These are phyloP conservation scores for Neurospora crassa DNA, from an alignment of 2,329 filamentous ascomycete genomes.

Conservation along the genomic window DNA sequence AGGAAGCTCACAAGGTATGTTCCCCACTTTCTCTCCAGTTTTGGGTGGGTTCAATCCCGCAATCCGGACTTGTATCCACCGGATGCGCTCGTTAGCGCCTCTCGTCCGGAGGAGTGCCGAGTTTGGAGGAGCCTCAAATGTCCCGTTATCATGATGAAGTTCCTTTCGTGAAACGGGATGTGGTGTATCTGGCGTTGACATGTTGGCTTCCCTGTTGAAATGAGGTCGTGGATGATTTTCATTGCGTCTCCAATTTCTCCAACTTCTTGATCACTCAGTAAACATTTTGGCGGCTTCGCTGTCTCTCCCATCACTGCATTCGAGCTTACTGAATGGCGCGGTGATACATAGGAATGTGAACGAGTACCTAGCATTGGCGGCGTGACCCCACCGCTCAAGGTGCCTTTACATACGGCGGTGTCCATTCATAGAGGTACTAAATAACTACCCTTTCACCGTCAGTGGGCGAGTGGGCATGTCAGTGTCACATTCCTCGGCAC, in stretches of 20 bases:
- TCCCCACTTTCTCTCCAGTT: background rate
- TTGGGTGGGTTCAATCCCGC: background rate
- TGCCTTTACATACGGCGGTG: background rate
- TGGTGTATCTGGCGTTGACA: background rate
- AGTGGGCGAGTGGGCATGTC: background rate
- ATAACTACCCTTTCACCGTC: background rate
- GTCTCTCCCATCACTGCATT: background rate
- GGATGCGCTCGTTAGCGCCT: background rate
- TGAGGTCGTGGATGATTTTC: background rate
- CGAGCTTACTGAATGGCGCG: background rate
- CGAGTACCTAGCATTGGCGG: background rate
- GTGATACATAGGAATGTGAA: too few species aligned
- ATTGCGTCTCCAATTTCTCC: background rate
- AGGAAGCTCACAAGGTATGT: conserved; percentile 3
- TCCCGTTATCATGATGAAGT: background rate
- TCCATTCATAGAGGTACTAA: background rate
- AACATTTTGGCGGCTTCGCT: background rate
- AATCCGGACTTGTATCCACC: background rate
- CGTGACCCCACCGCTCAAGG: background rate
- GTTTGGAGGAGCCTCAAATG: background rate
- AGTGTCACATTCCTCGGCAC: conserved; percentile 1
- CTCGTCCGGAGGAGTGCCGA: background rate
- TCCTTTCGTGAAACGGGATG: background rate
- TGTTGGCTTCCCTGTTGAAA: background rate
- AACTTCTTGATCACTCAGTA: background rate